Evolutionary conservation across 805 yeast genomes (phyloP).

Genomic region (Yarrowia alimentaria): DNA sequence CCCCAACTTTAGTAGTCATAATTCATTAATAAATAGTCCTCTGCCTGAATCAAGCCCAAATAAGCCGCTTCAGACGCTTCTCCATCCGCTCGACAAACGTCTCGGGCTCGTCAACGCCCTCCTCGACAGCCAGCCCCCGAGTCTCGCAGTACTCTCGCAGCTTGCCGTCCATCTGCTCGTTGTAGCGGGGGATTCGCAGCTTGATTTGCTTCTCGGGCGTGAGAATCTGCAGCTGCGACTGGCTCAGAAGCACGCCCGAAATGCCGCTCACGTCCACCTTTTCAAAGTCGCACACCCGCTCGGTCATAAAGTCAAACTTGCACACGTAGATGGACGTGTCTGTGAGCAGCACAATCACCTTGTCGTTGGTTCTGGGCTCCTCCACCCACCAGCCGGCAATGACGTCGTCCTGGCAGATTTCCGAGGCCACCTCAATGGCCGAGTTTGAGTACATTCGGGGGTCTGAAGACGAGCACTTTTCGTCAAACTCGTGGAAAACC

Average conservation of each 20-base stretch:
- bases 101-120: conserved; percentile 1
- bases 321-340: conserved; percentile 35
- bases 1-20: too few species aligned
- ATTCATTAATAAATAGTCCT: too few species aligned
- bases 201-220: conserved; percentile 1
- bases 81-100: conserved; percentile 18
- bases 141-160: conserved; percentile 3
- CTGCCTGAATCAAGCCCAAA: too few species aligned
- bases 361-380: conserved; percentile 32
- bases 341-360: conserved; percentile 37
- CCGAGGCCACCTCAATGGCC: conserved; percentile 33
- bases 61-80: conserved; percentile 6
- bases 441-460: conserved; percentile 35
- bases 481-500: conserved; percentile 46
- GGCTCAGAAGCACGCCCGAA: conserved; percentile 1
- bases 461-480: conserved; percentile 37
- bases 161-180: conserved; percentile 6
- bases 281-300: conserved; percentile 32
- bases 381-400: conserved; percentile 43
- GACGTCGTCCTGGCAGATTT: conserved; percentile 36
- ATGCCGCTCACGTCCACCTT: conserved; percentile 1
- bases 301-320: conserved; percentile 32
- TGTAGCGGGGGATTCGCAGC: background rate
- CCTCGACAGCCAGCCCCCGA: background rate
- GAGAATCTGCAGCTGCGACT: conserved; percentile 4